Base-by-base conservation (phyloP, 495 filamentous ascomycete species). In the Annulohypoxylon moriforme region DNA sequence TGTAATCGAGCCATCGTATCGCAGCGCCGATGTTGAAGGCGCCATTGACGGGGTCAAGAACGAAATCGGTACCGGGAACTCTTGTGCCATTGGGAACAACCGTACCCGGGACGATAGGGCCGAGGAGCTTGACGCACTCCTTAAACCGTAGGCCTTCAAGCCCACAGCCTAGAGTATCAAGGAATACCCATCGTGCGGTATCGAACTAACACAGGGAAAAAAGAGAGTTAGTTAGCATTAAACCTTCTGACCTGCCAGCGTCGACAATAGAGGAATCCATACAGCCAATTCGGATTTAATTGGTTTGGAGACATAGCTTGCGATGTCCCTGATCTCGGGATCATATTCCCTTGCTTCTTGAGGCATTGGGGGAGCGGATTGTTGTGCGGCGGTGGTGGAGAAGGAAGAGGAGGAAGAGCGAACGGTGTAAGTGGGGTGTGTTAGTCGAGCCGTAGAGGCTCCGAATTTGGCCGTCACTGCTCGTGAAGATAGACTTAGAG, bases 1-100 rank as follows among this genome's bases (percentile, higher is more conserved):
- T 99, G 89, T 98, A 99, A 81, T 99, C 96, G 60, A 99, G 89
- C 96, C 96, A 99, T 72, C 96, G 88, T 82, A 99, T 97, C 90
- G 96, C 96, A 69, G 96, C 90, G 65, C 96, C 96, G 66, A 99
- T 98, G 87, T 99, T 98, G 88, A 99, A 99, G 61, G 96, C 96
- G 44, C 92, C 96, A 68, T 94, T 92, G 71, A 99, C 91, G 24
- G 96, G 96, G 81, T 99, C 96, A 60, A 99, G 89, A 79, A 96
- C 89, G 84, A 97, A 98, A 53, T 90, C 89, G 24, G 96, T 99
- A 69, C 96, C 96, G 22, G 93, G 93, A 16, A 99, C 94, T 73
- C 90, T 92, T 73, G 93, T 92, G 71, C 96, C 96, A 75, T 98
- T 94, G 72, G 96, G 96, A 52, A 99, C 96, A 13, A 92, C 82